These are phyloP conservation scores for Acorus calamus DNA, from an alignment of 106 monocot genomes.

Conservation along the genomic window DNA sequence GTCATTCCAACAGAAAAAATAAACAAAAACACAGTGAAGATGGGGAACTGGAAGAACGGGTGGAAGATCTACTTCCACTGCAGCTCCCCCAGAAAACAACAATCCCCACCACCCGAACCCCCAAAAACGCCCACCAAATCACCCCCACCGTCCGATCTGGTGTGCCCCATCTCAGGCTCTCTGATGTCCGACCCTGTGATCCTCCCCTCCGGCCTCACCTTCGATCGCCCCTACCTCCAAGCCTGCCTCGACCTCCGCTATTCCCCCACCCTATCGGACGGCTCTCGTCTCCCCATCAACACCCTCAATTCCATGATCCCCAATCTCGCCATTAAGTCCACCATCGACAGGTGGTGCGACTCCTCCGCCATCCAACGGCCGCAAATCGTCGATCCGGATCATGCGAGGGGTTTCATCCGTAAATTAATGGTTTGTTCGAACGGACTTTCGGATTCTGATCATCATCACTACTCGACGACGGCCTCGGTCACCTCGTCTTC, in stretches of 20 bases:
- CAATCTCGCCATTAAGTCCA: slow-evolving; percentile 41
- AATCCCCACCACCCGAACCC: not conserved
- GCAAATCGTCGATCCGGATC: slow-evolving; percentile 8
- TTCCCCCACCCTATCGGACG: slow-evolving; percentile 5
- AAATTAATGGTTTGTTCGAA: too few species aligned
- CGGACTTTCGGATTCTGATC: too few species aligned
- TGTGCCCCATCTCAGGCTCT: slow-evolving; percentile 68
- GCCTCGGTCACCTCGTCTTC: slow-evolving; percentile 5
- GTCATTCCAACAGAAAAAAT: too few species aligned
- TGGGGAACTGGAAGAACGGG: slow-evolving; percentile 11
- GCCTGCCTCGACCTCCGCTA: slow-evolving; percentile 40
- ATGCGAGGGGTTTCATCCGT: slow-evolving; percentile 15
- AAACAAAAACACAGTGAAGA: not conserved
- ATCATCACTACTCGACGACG: not conserved
- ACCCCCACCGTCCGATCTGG: slow-evolving; percentile 44
- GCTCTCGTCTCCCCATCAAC: slow-evolving; percentile 1
- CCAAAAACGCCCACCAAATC: not conserved
- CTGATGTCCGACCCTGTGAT: slow-evolving; percentile 90
- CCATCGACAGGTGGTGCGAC: slow-evolving; percentile 48
- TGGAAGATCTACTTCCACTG: slow-evolving; percentile 10
- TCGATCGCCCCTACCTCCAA: slow-evolving; percentile 68
- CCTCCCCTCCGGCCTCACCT: slow-evolving; percentile 62
- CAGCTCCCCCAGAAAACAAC: not conserved
- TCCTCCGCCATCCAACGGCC: slow-evolving; percentile 21
- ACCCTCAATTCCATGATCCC: slow-evolving; percentile 37